phyloP scores from a whole-genome alignment of 179 eudicot species.

The Spinacia oleracea region DNA sequence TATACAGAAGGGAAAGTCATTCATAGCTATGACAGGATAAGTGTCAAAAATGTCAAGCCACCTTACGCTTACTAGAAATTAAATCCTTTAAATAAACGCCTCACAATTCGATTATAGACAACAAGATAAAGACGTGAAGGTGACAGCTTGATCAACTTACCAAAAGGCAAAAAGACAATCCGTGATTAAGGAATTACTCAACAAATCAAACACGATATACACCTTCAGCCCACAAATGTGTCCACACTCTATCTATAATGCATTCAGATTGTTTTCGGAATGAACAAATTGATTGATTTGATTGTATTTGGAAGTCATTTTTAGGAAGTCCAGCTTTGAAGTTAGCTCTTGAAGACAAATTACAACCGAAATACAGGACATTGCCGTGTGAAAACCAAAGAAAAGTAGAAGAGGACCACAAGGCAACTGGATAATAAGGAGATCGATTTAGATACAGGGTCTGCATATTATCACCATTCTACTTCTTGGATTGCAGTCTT shows the following conservation, averaged over 20 bases:
- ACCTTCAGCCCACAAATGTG: not conserved
- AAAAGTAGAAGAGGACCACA: slow-evolving; percentile 1
- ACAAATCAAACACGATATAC: not conserved
- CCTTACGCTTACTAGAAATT: not conserved
- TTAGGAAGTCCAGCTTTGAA: slow-evolving; percentile 2
- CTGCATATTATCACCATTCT: not conserved
- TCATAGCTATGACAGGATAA: not conserved
- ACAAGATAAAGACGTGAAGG: not conserved
- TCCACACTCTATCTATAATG: not conserved
- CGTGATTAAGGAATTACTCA: not conserved
- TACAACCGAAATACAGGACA: slow-evolving; percentile 9
- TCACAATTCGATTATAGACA: not conserved
- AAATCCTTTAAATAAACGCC: not conserved
- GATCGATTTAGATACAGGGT: slow-evolving; percentile 12
- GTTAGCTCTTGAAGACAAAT: not conserved
- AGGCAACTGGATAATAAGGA: not conserved
- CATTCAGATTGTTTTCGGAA: not conserved
- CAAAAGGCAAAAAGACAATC: not conserved
- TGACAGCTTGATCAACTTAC: not conserved
- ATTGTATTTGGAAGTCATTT: not conserved
- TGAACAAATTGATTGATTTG: not conserved
- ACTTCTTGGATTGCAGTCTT: not conserved
- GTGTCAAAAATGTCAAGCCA: not conserved
- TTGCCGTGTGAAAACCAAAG: slow-evolving; percentile 10
- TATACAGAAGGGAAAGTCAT: not conserved